Conservation (phyloP, 495 filamentous ascomycete genomes). For the Penicillium desertorum region DNA sequence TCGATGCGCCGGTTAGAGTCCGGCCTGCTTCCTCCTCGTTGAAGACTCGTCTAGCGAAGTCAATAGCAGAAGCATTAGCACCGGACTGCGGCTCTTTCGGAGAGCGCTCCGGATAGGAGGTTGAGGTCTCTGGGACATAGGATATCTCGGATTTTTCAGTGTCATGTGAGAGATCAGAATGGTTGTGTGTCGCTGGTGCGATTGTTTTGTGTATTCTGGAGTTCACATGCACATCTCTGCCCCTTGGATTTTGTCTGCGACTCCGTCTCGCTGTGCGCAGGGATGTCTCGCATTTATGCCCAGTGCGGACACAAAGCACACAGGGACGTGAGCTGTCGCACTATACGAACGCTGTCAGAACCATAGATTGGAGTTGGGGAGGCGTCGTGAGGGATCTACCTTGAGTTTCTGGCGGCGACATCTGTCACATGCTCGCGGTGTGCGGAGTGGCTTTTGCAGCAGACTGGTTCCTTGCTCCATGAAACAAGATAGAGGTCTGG, state of each 20-base stretch:
- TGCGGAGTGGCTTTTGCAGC: background rate
- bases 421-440: conserved; percentile 16
- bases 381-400: conserved; percentile 2
- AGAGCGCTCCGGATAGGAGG: background rate
- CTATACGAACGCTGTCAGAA: background rate
- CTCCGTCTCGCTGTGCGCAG: background rate
- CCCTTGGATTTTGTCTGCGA: background rate
- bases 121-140: background rate
- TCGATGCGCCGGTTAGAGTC: conserved; percentile 7
- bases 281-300: conserved; percentile 9
- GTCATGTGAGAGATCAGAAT: too few relatives aligned
- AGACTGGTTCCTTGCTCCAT: background rate
- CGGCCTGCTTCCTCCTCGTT: conserved; percentile 12
- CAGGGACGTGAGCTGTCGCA: conserved; percentile 9
- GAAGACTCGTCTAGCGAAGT: conserved; percentile 11
- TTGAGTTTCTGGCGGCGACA: conserved; percentile 27
- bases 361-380: background rate
- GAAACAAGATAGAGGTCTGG: background rate
- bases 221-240: background rate
- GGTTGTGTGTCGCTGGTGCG: background rate
- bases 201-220: conserved; percentile 1
- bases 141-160: background rate
- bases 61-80: conserved; percentile 4
- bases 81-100: conserved; percentile 8
- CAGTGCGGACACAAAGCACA: conserved; percentile 7